phyloP scores from a whole-genome alignment of 805 yeast genomes.

The Maudiozyma pseudohumilis region DNA sequence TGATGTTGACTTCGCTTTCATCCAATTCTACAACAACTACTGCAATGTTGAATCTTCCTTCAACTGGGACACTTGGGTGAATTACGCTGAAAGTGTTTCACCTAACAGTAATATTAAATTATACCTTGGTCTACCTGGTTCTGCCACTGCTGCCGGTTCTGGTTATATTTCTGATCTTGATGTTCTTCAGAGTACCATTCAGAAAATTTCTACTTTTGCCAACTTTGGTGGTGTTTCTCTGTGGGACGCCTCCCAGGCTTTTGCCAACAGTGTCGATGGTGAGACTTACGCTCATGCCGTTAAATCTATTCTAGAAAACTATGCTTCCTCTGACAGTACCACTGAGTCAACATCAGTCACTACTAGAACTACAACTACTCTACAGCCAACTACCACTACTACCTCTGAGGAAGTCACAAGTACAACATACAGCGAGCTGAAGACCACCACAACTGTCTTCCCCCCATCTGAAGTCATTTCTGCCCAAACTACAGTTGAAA shows the following conservation, averaged over 20 bases:
- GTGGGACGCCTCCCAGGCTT: constrained; percentile 85
- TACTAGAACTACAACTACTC: constrained; percentile 9
- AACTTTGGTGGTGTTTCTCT: constrained; percentile 80
- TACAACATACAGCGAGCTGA: constrained; percentile 8
- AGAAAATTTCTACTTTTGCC: constrained; percentile 60
- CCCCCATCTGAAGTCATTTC: background rate
- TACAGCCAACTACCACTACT: constrained; percentile 10
- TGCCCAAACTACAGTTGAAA: constrained; percentile 1
- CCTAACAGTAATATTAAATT: constrained; percentile 63
- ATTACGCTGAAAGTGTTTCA: constrained; percentile 46
- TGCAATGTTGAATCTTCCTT: constrained; percentile 49
- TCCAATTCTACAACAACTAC: constrained; percentile 85
- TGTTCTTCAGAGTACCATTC: constrained; percentile 38
- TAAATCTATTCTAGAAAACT: constrained; percentile 33
- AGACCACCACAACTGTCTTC: constrained; percentile 5
- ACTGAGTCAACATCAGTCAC: constrained; percentile 11
- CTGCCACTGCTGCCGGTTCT: constrained; percentile 47
- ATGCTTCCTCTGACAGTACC: constrained; percentile 5
- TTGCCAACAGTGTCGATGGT: constrained; percentile 38
- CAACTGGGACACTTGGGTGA: constrained; percentile 66
- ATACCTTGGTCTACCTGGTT: constrained; percentile 68
- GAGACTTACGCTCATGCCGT: constrained; percentile 34
- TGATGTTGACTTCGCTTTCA: constrained; percentile 67
- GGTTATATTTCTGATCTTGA: constrained; percentile 46
- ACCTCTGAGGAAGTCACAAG: constrained; percentile 11